A percentile compares a stretch with the other conserved stretches of the same genome.
Evolutionary conservation across 2,329 filamentous ascomycete genomes (phyloP).

Genomic region (Sporothrix euskadiensis): DNA sequence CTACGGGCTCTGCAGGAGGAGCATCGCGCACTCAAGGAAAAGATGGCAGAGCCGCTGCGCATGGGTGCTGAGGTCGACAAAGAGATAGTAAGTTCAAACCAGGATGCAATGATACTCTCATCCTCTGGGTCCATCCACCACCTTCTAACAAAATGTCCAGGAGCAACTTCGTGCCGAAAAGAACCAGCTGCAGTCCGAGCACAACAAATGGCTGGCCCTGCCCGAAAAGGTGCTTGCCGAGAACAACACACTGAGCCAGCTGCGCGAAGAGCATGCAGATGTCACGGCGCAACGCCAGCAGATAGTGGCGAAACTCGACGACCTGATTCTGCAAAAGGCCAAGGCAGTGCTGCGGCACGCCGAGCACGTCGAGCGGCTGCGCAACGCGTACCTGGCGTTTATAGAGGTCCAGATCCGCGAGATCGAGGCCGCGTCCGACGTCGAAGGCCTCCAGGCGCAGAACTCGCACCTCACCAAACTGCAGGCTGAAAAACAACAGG

Average conservation of each 20-base stretch:
- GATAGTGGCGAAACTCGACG: conserved; percentile 49
- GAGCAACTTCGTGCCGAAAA: conserved; percentile 61
- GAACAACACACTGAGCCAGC: conserved; percentile 40
- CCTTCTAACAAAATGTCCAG: conserved; percentile 40
- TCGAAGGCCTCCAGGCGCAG: conserved; percentile 65
- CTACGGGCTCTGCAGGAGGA: conserved; percentile 41
- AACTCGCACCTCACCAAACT: conserved; percentile 60
- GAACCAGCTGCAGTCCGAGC: conserved; percentile 63
- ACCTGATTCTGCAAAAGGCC: conserved; percentile 57
- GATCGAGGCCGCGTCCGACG: conserved; percentile 82
- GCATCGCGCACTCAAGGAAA: conserved; percentile 41
- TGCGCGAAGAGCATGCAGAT: conserved; percentile 38
- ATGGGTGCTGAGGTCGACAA: conserved; percentile 46
- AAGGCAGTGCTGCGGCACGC: conserved; percentile 55
- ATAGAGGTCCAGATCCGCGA: conserved; percentile 69
- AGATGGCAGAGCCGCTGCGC: conserved; percentile 42
- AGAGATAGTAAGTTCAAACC: conserved; percentile 47
- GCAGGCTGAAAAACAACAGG: conserved; percentile 50
- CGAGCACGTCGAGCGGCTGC: conserved; percentile 63
- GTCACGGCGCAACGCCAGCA: conserved; percentile 40
- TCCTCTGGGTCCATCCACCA: too few relatives aligned
- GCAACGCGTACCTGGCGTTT: conserved; percentile 61
- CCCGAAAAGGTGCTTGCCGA: conserved; percentile 63
- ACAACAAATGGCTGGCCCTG: conserved; percentile 65
- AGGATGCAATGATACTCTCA: too few relatives aligned